Percentiles rank a stretch among this genome's conserved stretches.
These are phyloP conservation scores for Amoebophrya sp. DNA, from an alignment of 169 alveolate species.

Conservation along the genomic window DNA sequence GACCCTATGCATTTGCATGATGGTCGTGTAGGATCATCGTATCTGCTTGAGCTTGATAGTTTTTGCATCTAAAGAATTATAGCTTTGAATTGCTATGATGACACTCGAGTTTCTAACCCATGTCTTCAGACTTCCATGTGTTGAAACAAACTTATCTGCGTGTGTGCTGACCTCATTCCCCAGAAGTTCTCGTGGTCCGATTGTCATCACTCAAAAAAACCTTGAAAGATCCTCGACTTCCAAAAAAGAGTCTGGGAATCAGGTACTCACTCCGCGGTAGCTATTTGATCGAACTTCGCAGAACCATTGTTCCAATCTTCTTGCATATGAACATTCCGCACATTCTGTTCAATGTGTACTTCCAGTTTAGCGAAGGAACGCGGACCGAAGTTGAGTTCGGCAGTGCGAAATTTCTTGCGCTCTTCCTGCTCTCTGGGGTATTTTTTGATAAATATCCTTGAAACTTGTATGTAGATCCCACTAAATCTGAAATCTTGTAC, in stretches of 20 bases:
- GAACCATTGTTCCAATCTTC: background rate
- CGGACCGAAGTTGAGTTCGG: background rate
- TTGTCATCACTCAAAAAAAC: background rate
- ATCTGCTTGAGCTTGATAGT: too few species aligned
- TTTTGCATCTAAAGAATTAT: too few species aligned
- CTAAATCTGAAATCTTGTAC: background rate
- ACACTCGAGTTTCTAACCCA: background rate
- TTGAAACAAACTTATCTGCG: background rate
- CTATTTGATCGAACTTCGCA: background rate
- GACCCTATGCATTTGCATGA: background rate
- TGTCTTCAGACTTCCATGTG: background rate
- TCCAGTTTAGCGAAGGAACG: slow-evolving; percentile 6
- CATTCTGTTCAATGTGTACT: background rate
- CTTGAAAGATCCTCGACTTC: background rate
- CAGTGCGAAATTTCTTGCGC: background rate
- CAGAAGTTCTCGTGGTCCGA: background rate
- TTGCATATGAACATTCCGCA: background rate
- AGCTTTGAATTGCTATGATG: background rate
- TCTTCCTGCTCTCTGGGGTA: background rate
- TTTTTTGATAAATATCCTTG: too few species aligned
- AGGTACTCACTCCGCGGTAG: background rate
- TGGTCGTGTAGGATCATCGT: too few species aligned
- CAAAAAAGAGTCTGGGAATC: background rate
- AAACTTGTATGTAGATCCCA: background rate
- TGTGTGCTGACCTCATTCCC: background rate